phyloP scores from a whole-genome alignment of 106 monocot species.

The Allium sativum region DNA sequence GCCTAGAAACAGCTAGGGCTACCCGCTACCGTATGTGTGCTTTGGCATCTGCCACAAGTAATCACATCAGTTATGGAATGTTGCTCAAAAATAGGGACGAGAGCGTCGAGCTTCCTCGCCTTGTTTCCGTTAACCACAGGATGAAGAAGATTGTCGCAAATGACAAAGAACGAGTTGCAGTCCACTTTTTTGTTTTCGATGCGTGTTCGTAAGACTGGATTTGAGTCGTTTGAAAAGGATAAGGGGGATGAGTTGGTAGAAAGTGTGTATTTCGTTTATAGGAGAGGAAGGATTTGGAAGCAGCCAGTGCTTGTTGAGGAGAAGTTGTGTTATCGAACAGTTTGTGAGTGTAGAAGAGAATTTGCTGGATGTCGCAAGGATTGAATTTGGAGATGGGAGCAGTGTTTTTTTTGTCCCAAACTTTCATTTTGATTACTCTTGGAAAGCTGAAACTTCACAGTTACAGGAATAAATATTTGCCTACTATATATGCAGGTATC shows the following conservation, averaged over 20 bases:
- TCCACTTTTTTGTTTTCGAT: not conserved
- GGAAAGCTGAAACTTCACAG: no score
- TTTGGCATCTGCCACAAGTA: conserved; percentile 81
- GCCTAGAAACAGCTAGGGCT: conserved; percentile 75
- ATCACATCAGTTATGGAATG: conserved; percentile 50
- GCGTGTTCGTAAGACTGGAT: not conserved
- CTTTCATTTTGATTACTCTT: no score
- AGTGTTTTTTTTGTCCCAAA: no score
- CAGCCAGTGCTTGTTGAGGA: conserved; percentile 37
- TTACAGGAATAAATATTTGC: no score
- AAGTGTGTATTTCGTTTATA: conserved; percentile 43
- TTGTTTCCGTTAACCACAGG: conserved; percentile 77
- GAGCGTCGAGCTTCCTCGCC: conserved; percentile 72
- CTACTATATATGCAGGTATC: no score
- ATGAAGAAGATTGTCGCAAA: conserved; percentile 67
- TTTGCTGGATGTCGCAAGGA: no score
- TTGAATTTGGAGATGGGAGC: no score
- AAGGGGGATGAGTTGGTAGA: not conserved
- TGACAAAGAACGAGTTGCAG: conserved; percentile 28
- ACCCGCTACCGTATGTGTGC: conserved; percentile 77
- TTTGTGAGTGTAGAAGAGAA: conserved; percentile 2
- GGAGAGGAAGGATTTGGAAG: conserved; percentile 33
- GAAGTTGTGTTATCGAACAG: conserved; percentile 2
- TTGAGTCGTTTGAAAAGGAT: conserved; percentile 17
- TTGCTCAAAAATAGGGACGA: conserved; percentile 42